These are phyloP conservation scores for Mrakia blollopis DNA, from an alignment of 768 basidiomycete genomes.

Conservation along the genomic window DNA sequence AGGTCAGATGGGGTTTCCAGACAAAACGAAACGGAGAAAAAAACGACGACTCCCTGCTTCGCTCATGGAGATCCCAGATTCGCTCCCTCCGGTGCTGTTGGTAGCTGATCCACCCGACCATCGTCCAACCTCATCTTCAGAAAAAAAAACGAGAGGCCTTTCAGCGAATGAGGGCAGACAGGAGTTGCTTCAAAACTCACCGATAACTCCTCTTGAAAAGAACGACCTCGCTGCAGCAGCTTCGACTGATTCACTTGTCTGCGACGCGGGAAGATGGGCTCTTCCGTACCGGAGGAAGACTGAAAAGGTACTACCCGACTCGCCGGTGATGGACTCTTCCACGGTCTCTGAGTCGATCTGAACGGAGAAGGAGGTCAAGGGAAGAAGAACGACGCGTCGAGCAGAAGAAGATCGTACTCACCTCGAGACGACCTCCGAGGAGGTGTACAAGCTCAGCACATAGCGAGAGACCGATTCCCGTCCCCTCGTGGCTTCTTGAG, in stretches of 20 bases:
- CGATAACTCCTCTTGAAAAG: constrained; percentile 2
- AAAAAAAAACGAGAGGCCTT: neutral
- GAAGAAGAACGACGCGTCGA: too few species aligned
- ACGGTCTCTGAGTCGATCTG: constrained; percentile 16
- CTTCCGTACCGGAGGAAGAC: constrained; percentile 23
- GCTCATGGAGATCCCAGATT: neutral
- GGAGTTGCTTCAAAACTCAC: neutral
- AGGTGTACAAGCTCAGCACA: constrained; percentile 22
- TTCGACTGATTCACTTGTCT: neutral
- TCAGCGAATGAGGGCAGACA: neutral
- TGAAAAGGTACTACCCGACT: constrained; percentile 17
- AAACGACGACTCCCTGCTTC: neutral
- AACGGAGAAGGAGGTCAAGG: too few species aligned
- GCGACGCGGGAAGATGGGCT: constrained; percentile 13
- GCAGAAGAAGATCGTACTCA: too few species aligned
- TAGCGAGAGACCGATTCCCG: constrained; percentile 28
- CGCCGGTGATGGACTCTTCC: constrained; percentile 20
- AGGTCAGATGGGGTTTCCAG: too few species aligned
- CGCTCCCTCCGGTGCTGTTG: neutral
- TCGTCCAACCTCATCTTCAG: neutral
- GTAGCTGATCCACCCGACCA: neutral
- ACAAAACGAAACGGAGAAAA: too few species aligned
- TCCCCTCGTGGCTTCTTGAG: constrained; percentile 18
- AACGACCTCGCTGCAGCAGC: neutral
- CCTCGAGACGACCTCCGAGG: constrained; percentile 11